These are phyloP conservation scores for Neoarthrinium moseri DNA, from an alignment of 2,329 filamentous ascomycete species.

Conservation along the genomic window DNA sequence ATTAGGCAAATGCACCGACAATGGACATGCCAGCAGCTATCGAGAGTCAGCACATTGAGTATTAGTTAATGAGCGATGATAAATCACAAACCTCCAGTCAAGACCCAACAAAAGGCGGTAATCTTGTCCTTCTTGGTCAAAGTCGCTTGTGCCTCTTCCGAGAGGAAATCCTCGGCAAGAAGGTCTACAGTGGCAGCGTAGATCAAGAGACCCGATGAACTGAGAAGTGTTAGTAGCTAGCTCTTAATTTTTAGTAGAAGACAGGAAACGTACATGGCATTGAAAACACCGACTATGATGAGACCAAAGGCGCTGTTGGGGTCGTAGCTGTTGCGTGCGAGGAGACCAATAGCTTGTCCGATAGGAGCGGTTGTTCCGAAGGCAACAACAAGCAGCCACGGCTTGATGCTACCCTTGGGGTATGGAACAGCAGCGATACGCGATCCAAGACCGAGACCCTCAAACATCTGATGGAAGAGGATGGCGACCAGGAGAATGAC, in stretches of 20 bases:
- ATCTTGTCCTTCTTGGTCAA: slow-evolving; percentile 54
- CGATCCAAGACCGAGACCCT: slow-evolving; percentile 67
- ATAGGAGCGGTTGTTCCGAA: slow-evolving; percentile 65
- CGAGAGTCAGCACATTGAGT: background rate
- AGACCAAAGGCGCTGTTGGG: slow-evolving; percentile 62
- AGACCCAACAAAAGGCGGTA: slow-evolving; percentile 48
- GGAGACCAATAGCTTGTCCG: slow-evolving; percentile 62
- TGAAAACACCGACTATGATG: slow-evolving; percentile 64
- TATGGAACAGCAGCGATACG: slow-evolving; percentile 68
- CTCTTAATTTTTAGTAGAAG: background rate
- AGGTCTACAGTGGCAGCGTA: slow-evolving; percentile 64
- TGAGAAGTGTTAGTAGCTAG: slow-evolving; percentile 21
- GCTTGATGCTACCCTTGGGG: slow-evolving; percentile 52
- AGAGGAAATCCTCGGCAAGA: slow-evolving; percentile 64
- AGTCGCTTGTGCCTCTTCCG: slow-evolving; percentile 49
- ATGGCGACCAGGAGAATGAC: slow-evolving; percentile 67
- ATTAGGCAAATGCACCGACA: slow-evolving; percentile 46
- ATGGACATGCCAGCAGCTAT: slow-evolving; percentile 44
- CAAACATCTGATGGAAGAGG: slow-evolving; percentile 70
- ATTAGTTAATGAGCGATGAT: slow-evolving; percentile 25
- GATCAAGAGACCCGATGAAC: slow-evolving; percentile 59
- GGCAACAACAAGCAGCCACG: slow-evolving; percentile 60
- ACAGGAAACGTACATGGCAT: slow-evolving; percentile 53
- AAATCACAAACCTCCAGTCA: slow-evolving; percentile 41
- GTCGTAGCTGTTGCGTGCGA: slow-evolving; percentile 57